phyloP scores from a whole-genome alignment of 2,329 filamentous ascomycete species.

The Trichoderma guizhouense region DNA sequence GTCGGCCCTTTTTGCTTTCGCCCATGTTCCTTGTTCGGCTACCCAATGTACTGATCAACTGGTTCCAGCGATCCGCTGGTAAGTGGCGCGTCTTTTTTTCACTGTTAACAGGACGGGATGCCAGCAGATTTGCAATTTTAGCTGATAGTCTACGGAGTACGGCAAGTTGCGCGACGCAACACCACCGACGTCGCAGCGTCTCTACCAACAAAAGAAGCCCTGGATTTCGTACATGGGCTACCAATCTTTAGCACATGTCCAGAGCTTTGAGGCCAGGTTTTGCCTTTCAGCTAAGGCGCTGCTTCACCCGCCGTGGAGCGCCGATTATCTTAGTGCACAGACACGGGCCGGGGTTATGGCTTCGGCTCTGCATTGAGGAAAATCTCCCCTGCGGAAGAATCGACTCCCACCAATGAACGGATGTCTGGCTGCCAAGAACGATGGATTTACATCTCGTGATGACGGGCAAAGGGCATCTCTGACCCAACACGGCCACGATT shows the following conservation, averaged over 20 bases:
- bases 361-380: conserved; percentile 1
- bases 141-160: background rate
- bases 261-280: background rate
- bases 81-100: background rate
- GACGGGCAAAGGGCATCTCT: background rate
- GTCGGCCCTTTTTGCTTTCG: conserved; percentile 13
- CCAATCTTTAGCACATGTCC: background rate
- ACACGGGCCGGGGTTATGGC: background rate
- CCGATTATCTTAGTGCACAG: background rate
- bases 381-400: conserved; percentile 12
- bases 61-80: background rate
- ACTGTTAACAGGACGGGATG: background rate
- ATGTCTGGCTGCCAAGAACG: background rate
- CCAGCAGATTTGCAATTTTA: background rate
- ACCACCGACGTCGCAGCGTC: background rate
- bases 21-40: conserved; percentile 1
- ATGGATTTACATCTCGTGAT: background rate
- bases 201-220: background rate
- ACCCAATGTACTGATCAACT: background rate
- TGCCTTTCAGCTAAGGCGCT: conserved; percentile 4
- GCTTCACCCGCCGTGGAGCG: background rate
- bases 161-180: background rate
- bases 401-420: conserved; percentile 13
- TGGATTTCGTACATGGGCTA: background rate
- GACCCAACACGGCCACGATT: background rate